Evolutionary conservation across 495 filamentous ascomycete genomes (phyloP).

Genomic region (Pyronema omphalodes): DNA sequence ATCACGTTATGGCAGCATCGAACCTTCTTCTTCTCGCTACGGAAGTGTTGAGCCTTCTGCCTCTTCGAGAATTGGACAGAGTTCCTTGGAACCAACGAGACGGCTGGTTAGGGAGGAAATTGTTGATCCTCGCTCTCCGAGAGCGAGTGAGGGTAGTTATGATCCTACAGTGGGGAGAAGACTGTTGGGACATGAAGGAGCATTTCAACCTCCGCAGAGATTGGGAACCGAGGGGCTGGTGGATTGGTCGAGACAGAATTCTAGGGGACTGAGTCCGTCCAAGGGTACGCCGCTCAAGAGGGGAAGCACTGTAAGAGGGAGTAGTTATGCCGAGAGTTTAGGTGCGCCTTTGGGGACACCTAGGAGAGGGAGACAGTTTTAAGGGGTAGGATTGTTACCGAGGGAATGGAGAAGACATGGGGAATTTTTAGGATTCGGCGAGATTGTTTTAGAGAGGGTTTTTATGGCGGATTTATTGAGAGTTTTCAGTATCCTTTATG

Average conservation of each 20-base stretch:
- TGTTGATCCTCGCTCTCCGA: not conserved
- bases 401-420: not conserved
- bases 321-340: conserved; percentile 16
- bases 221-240: conserved; percentile 21
- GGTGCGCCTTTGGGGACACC: conserved; percentile 5
- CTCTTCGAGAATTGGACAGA: too few relatives aligned
- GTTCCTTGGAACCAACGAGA: too few relatives aligned
- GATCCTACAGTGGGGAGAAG: not conserved
- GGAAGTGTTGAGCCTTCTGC: too few relatives aligned
- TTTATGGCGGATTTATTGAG: too few relatives aligned
- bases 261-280: conserved; percentile 15
- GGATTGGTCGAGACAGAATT: conserved; percentile 18
- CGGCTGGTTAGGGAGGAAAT: too few relatives aligned
- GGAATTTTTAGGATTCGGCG: too few relatives aligned
- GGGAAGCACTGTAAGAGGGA: conserved; percentile 6
- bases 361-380: conserved; percentile 3
- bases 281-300: conserved; percentile 20
- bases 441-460: too few relatives aligned
- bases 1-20: too few relatives aligned
- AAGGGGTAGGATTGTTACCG: not conserved
- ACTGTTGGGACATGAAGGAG: conserved; percentile 1
- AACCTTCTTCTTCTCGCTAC: too few relatives aligned
- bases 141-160: not conserved
- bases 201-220: not conserved
- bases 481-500: too few relatives aligned